These are phyloP conservation scores for Terfezia boudieri DNA, from an alignment of 495 filamentous ascomycete species.

Conservation along the genomic window DNA sequence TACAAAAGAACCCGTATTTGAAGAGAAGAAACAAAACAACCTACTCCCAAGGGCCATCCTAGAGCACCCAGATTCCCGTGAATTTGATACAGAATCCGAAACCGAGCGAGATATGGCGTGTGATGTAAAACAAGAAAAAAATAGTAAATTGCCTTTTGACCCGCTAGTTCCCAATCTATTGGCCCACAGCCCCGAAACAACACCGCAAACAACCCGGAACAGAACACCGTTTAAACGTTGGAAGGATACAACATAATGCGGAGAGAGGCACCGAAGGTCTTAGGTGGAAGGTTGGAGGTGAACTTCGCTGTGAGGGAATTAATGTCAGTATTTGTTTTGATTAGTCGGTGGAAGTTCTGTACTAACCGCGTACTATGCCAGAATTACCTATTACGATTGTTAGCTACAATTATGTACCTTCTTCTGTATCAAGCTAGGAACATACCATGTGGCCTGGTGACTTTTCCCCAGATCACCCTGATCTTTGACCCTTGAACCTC, in stretches of 20 bases:
- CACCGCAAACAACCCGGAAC: not conserved
- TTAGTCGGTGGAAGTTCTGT: not conserved
- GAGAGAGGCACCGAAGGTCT: slow-evolving; percentile 89
- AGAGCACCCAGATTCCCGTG: not conserved
- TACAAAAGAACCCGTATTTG: not conserved
- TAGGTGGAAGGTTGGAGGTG: slow-evolving; percentile 76
- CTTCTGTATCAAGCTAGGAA: slow-evolving; percentile 28
- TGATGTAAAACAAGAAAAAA: not conserved
- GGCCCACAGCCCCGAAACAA: not conserved
- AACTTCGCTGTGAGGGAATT: slow-evolving; percentile 27
- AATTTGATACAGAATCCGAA: not conserved
- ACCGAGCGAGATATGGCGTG: not conserved
- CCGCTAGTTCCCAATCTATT: not conserved
- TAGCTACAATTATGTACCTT: slow-evolving; percentile 22
- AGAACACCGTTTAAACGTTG: slow-evolving; percentile 26
- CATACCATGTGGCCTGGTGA: slow-evolving; percentile 61
- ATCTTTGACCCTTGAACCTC: slow-evolving; percentile 76
- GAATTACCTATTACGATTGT: slow-evolving; percentile 38
- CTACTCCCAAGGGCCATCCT: not conserved
- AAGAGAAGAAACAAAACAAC: not conserved
- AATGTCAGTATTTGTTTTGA: not conserved
- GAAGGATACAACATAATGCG: slow-evolving; percentile 99
- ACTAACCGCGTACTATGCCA: slow-evolving; percentile 78
- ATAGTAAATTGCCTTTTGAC: not conserved
- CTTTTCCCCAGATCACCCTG: slow-evolving; percentile 95